phyloP scores from a whole-genome alignment of 768 basidiomycete species.

The Termitomyces sp. region DNA sequence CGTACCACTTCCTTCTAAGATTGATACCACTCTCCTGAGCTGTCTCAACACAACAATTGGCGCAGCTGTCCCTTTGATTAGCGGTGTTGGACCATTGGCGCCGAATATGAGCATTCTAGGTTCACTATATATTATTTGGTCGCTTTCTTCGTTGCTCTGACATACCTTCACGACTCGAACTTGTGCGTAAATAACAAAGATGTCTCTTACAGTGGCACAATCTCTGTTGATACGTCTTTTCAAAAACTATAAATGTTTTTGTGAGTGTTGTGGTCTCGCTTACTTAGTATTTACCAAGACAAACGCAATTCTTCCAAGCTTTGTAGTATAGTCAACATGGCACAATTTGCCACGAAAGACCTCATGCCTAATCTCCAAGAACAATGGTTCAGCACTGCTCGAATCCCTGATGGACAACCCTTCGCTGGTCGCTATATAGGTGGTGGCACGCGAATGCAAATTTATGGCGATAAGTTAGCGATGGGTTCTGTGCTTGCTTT shows the following conservation, averaged over 20 bases:
- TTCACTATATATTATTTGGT: slow-evolving; percentile 20
- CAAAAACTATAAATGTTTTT: not conserved
- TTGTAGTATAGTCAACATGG: too few species aligned
- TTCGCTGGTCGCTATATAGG: slow-evolving; percentile 38
- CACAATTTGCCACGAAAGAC: too few species aligned
- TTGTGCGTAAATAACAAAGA: not conserved
- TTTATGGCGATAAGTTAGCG: slow-evolving; percentile 40
- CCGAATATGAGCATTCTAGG: slow-evolving; percentile 21
- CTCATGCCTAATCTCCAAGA: too few species aligned
- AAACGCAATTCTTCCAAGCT: too few species aligned
- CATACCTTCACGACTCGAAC: not conserved
- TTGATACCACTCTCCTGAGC: slow-evolving; percentile 45
- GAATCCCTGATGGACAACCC: slow-evolving; percentile 30
- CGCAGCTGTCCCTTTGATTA: slow-evolving; percentile 51
- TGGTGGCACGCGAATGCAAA: slow-evolving; percentile 36
- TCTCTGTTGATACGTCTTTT: not conserved
- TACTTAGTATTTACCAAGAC: too few species aligned
- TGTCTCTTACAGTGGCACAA: not conserved
- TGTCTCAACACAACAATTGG: slow-evolving; percentile 68
- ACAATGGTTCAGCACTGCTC: too few species aligned
- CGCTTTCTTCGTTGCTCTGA: slow-evolving; percentile 6
- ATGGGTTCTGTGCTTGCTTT: slow-evolving; percentile 1
- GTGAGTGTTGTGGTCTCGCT: not conserved
- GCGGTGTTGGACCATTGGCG: slow-evolving; percentile 21
- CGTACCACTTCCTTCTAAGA: slow-evolving; percentile 46